Evolutionary conservation across 495 filamentous ascomycete species (phyloP).

Genomic region (Aspergillus egyptiacus): DNA sequence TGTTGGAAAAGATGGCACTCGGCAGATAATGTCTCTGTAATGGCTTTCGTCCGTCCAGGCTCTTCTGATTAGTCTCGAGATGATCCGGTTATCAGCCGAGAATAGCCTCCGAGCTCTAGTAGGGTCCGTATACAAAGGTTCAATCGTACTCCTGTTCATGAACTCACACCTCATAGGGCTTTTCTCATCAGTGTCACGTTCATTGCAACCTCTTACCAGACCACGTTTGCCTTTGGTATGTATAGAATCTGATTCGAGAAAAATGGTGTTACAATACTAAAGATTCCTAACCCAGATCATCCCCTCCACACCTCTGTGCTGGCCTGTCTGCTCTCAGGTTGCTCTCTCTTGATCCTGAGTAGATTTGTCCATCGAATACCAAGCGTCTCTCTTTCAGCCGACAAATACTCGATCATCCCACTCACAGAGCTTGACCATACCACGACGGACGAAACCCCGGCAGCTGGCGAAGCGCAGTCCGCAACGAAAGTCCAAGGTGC

Average conservation of each 20-base stretch:
- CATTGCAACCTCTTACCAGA: constrained; percentile 30
- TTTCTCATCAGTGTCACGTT: constrained; percentile 35
- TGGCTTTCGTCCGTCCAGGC: constrained; percentile 10
- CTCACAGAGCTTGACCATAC: constrained; percentile 17
- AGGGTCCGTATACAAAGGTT: constrained; percentile 25
- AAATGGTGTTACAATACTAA: not conserved
- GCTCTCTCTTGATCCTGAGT: constrained; percentile 29
- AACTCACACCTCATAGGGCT: constrained; percentile 18
- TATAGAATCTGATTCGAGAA: not conserved
- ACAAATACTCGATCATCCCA: constrained; percentile 21
- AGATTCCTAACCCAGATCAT: constrained; percentile 27
- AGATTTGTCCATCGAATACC: constrained; percentile 21
- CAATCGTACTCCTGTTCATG: not conserved
- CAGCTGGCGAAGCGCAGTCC: constrained; percentile 7
- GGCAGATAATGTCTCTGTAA: constrained; percentile 4
- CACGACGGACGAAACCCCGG: constrained; percentile 12
- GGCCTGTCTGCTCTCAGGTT: constrained; percentile 32
- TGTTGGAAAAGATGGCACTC: constrained; percentile 6
- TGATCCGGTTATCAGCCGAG: constrained; percentile 32
- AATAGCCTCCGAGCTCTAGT: constrained; percentile 32
- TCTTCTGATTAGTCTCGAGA: constrained; percentile 14
- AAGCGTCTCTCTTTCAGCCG: constrained; percentile 7
- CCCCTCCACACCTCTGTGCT: constrained; percentile 36
- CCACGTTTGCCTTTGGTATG: constrained; percentile 41
- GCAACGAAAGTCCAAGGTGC: not conserved